Percentiles rank a stretch among this genome's conserved stretches.
Conservation (phyloP, 2,329 filamentous ascomycete species). For the Thelonectria blattea region DNA sequence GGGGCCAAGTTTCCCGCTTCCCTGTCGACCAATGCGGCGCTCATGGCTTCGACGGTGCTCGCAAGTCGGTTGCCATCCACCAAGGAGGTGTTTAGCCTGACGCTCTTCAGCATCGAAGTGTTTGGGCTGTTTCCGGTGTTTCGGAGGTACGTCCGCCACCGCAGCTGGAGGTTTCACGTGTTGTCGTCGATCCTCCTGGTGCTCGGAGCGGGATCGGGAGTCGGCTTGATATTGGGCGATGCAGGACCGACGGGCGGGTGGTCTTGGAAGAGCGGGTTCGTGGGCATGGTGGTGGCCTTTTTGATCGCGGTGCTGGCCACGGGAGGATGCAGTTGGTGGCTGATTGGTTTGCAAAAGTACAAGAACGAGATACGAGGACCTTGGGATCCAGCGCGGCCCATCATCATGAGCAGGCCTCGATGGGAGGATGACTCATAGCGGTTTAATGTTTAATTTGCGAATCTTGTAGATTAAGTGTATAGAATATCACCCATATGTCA, state of each 20-base stretch:
- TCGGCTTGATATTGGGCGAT: constrained; percentile 67
- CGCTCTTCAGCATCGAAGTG: constrained; percentile 95
- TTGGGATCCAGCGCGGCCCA: constrained; percentile 93
- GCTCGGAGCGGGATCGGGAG: constrained; percentile 77
- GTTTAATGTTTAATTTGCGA: constrained; percentile 16
- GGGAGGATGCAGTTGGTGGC: constrained; percentile 96
- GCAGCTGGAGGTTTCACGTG: constrained; percentile 82
- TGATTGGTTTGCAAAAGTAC: constrained; percentile 96
- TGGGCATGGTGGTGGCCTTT: constrained; percentile 79
- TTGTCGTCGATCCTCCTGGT: constrained; percentile 77
- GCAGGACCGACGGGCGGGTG: constrained; percentile 46
- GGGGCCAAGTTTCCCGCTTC: constrained; percentile 70
- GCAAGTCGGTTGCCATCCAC: constrained; percentile 89
- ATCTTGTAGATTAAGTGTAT: too few relatives aligned
- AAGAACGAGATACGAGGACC: constrained; percentile 99
- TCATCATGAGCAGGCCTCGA: constrained; percentile 73
- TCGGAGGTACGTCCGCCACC: constrained; percentile 81
- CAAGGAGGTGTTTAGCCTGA: constrained; percentile 92
- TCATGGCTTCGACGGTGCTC: constrained; percentile 95
- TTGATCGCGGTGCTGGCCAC: constrained; percentile 78
- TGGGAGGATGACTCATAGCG: constrained; percentile 50
- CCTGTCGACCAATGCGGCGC: constrained; percentile 90
- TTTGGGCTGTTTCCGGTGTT: constrained; percentile 99
- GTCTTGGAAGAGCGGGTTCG: constrained; percentile 63
- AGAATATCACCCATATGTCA: too few relatives aligned